These are phyloP conservation scores for Hemileccinum rubropunctum DNA, from an alignment of 768 basidiomycete genomes.

Conservation along the genomic window DNA sequence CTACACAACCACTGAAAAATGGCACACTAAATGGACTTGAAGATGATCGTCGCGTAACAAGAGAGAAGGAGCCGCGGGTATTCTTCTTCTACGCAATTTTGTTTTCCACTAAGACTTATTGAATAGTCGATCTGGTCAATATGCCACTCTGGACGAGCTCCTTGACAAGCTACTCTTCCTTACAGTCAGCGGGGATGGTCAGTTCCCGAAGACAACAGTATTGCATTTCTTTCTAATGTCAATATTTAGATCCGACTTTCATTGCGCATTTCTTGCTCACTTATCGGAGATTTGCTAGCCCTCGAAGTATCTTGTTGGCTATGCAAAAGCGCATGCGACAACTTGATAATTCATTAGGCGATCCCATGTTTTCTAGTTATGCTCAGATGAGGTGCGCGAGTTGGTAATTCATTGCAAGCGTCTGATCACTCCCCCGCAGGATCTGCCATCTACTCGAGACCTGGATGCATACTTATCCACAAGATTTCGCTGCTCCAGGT, in stretches of 20 bases:
- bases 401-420: background rate
- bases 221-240: slow-evolving; percentile 8
- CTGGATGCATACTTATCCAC: slow-evolving; percentile 74
- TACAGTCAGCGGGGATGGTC: slow-evolving; percentile 83
- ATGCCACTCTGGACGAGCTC: slow-evolving; percentile 75
- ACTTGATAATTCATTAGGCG: slow-evolving; percentile 65
- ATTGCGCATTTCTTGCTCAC: slow-evolving; percentile 80
- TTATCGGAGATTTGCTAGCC: slow-evolving; percentile 79
- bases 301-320: slow-evolving; percentile 74
- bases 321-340: slow-evolving; percentile 87
- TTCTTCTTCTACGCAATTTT: background rate
- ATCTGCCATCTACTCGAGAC: slow-evolving; percentile 76
- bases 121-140: slow-evolving; percentile 56
- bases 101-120: slow-evolving; percentile 10
- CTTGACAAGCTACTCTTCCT: slow-evolving; percentile 81
- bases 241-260: slow-evolving; percentile 62
- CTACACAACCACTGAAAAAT: slow-evolving; percentile 12
- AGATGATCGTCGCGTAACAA: slow-evolving; percentile 25
- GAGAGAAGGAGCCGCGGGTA: slow-evolving; percentile 55
- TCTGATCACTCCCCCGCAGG: slow-evolving; percentile 36
- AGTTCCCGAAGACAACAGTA: slow-evolving; percentile 14
- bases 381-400: slow-evolving; percentile 75
- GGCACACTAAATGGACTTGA: slow-evolving; percentile 19
- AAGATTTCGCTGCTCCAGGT: slow-evolving; percentile 77
- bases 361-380: slow-evolving; percentile 85